These are phyloP conservation scores for Cocos nucifera DNA, from an alignment of 176 grass and related monocot species.

Conservation along the genomic window DNA sequence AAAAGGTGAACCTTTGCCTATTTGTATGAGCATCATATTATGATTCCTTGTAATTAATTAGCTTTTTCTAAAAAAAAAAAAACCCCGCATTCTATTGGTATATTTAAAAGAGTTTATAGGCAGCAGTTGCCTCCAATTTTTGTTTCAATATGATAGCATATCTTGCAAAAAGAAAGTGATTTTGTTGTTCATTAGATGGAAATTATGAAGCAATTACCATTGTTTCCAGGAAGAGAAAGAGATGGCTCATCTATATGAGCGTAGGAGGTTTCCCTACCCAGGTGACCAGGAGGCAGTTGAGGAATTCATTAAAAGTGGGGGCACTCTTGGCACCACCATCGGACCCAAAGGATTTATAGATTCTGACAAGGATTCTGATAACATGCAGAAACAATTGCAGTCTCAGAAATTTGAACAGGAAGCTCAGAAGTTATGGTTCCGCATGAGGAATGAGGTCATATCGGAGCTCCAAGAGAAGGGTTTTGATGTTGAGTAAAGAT, in stretches of 20 bases:
- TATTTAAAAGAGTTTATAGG: too few species aligned
- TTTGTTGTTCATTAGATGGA: too few species aligned
- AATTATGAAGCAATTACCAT: too few species aligned
- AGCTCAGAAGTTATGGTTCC: conserved; percentile 68
- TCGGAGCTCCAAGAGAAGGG: conserved; percentile 83
- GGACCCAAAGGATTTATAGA: conserved; percentile 79
- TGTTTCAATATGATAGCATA: too few species aligned
- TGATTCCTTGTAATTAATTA: too few species aligned
- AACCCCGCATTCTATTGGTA: too few species aligned
- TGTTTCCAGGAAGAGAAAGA: conserved; percentile 73
- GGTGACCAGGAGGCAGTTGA: conserved; percentile 74
- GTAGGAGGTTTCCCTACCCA: conserved; percentile 60
- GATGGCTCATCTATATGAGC: conserved; percentile 83
- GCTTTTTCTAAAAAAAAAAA: too few species aligned
- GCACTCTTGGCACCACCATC: conserved; percentile 56
- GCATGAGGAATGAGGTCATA: conserved; percentile 79
- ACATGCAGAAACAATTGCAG: conserved; percentile 78
- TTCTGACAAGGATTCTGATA: conserved; percentile 51
- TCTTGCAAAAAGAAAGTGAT: too few species aligned
- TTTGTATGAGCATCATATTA: too few species aligned
- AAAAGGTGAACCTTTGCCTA: too few species aligned
- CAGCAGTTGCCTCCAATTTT: too few species aligned
- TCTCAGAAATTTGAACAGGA: conserved; percentile 78
- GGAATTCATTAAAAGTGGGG: conserved; percentile 79
- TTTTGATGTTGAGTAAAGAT: conserved; percentile 57